Percentiles rank a stretch among this genome's conserved stretches.
Evolutionary conservation across 2,329 filamentous ascomycete genomes (phyloP).

Genomic region (Diaporthe citri): DNA sequence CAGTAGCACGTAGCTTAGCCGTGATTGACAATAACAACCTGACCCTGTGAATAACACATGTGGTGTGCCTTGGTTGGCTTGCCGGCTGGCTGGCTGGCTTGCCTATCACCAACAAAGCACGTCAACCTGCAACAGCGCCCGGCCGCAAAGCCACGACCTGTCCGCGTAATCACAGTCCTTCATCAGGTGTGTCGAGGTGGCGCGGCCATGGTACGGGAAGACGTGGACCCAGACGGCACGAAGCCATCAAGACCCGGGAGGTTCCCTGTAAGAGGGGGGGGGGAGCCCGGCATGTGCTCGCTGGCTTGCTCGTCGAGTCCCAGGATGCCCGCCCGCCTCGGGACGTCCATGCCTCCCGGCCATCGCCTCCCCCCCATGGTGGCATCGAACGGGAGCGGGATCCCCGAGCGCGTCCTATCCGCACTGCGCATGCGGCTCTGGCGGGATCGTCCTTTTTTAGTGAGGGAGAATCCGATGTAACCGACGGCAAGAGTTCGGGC

Average conservation of each 20-base stretch:
- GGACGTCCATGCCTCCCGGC: conserved; percentile 1
- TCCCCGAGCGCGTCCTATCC: neutral
- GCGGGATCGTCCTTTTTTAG: conserved; percentile 6
- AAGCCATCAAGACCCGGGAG: neutral
- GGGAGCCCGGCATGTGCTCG: neutral
- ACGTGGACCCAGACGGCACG: neutral
- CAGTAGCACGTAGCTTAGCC: conserved; percentile 7
- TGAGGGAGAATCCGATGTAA: neutral
- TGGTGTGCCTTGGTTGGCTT: neutral
- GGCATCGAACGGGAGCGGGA: neutral
- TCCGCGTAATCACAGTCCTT: conserved; percentile 7
- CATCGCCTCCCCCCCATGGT: neutral
- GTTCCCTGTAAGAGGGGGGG: neutral
- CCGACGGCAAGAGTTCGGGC: neutral
- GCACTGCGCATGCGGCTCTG: neutral
- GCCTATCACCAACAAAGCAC: neutral
- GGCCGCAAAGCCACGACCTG: conserved; percentile 24
- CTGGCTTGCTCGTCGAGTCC: neutral
- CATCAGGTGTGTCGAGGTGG: neutral
- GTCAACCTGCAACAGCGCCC: conserved; percentile 8
- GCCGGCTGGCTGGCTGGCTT: neutral
- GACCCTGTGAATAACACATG: neutral
- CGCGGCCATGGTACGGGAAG: neutral
- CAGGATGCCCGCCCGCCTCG: neutral
- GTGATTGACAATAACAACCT: neutral